phyloP scores from a whole-genome alignment of 1,284 basidiomycete species.

The Butyriboletus appendiculatus region DNA sequence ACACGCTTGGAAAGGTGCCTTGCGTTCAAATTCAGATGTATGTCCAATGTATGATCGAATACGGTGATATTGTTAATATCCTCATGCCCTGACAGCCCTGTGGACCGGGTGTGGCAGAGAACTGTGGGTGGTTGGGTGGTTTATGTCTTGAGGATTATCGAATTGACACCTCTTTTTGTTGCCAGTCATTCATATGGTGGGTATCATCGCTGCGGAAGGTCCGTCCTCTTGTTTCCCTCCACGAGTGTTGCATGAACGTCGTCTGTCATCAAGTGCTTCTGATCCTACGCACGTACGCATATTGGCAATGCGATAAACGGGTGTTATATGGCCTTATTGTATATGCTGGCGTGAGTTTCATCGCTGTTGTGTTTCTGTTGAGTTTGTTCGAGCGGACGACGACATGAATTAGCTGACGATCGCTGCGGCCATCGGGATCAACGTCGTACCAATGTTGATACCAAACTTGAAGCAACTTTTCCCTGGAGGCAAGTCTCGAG shows the following conservation, averaged over 20 bases:
- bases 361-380: not conserved
- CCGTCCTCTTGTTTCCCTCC: not conserved
- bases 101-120: not conserved
- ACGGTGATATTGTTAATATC: not conserved
- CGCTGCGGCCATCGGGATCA: not conserved
- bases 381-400: not conserved
- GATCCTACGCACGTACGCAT: slow-evolving; percentile 23
- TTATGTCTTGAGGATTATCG: not conserved
- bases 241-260: not conserved
- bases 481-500: not conserved
- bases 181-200: slow-evolving; percentile 17
- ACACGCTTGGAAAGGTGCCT: slow-evolving; percentile 1
- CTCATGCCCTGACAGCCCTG: not conserved
- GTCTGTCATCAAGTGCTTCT: slow-evolving; percentile 14
- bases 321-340: slow-evolving; percentile 14
- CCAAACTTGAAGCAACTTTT: slow-evolving; percentile 6
- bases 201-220: slow-evolving; percentile 20
- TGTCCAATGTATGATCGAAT: not conserved
- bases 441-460: not conserved
- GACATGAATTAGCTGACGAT: slow-evolving; percentile 5
- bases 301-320: slow-evolving; percentile 18
- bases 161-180: not conserved
- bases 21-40: slow-evolving; percentile 8
- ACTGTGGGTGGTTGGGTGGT: slow-evolving; percentile 1
- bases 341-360: slow-evolving; percentile 6